These are phyloP conservation scores for Suillus americanus DNA, from an alignment of 768 basidiomycete species.

Conservation along the genomic window DNA sequence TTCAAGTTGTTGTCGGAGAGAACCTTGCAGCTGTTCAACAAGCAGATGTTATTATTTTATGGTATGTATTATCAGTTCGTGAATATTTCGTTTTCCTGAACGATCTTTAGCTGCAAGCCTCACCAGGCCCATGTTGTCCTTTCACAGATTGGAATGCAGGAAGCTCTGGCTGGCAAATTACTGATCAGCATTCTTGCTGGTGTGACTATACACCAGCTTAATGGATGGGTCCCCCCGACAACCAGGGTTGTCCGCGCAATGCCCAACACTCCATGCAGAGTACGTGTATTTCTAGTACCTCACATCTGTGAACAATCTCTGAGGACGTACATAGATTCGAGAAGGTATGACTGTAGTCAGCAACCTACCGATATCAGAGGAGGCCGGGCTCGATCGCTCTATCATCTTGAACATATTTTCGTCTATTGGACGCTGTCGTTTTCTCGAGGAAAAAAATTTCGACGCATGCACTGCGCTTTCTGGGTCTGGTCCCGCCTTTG, in stretches of 20 bases:
- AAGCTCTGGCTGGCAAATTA: slow-evolving; percentile 86
- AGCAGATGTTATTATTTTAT: slow-evolving; percentile 85
- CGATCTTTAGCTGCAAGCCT: slow-evolving; percentile 79
- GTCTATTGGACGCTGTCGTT: slow-evolving; percentile 92
- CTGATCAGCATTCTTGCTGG: slow-evolving; percentile 98
- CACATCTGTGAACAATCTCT: background rate
- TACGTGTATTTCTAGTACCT: slow-evolving; percentile 32
- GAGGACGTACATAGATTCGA: slow-evolving; percentile 64
- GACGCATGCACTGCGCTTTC: slow-evolving; percentile 97
- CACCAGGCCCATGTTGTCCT: slow-evolving; percentile 80
- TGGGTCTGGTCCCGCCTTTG: slow-evolving; percentile 96
- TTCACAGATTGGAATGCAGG: slow-evolving; percentile 68
- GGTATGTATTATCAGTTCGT: slow-evolving; percentile 48
- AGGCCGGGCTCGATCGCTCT: slow-evolving; percentile 57
- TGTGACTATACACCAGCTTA: slow-evolving; percentile 82
- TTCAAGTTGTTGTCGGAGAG: slow-evolving; percentile 66
- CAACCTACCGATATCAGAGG: slow-evolving; percentile 51
- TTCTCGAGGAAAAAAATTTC: slow-evolving; percentile 98
- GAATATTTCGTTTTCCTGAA: slow-evolving; percentile 2
- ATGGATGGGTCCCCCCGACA: slow-evolving; percentile 67
- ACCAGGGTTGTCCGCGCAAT: slow-evolving; percentile 92
- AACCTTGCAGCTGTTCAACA: slow-evolving; percentile 73
- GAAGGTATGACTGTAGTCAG: slow-evolving; percentile 98
- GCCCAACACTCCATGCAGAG: slow-evolving; percentile 98
- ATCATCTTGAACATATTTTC: slow-evolving; percentile 94